A percentile compares a stretch with the other conserved stretches of the same genome.
These are phyloP conservation scores for Debaryomyces singareniensis DNA, from an alignment of 1,139 yeast species.

Conservation along the genomic window DNA sequence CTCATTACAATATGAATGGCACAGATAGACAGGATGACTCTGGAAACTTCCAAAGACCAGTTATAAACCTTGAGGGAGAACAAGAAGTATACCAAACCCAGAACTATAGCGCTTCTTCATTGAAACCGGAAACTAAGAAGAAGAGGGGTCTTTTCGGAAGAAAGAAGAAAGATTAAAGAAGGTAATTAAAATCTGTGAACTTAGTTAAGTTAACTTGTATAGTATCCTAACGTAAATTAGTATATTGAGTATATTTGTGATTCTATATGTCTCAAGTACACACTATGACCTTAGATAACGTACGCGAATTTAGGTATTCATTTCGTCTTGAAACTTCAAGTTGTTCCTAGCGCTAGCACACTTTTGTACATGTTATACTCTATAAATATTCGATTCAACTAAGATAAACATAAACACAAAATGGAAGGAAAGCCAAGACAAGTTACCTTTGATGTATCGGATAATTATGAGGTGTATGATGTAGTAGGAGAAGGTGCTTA, in stretches of 20 bases:
- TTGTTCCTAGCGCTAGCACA: no score
- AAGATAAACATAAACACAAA: constrained; percentile 1
- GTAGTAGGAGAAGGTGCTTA: constrained; percentile 98
- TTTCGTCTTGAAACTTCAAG: no score
- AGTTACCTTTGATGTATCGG: constrained; percentile 79
- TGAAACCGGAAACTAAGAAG: constrained; percentile 29
- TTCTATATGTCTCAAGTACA: no score
- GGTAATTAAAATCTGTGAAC: no score
- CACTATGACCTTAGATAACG: no score
- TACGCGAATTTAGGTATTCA: no score
- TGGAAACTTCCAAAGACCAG: constrained; percentile 21
- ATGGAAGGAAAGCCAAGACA: constrained; percentile 24
- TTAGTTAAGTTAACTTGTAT: no score
- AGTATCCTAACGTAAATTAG: no score
- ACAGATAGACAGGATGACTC: constrained; percentile 14
- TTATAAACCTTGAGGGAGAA: constrained; percentile 32
- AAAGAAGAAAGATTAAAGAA: constrained; percentile 36
- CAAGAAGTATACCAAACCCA: constrained; percentile 66
- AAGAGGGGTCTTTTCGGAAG: constrained; percentile 73
- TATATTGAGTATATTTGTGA: no score
- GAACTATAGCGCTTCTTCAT: constrained; percentile 37
- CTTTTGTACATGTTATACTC: no score
- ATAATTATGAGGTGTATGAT: constrained; percentile 77
- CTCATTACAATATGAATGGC: constrained; percentile 21
- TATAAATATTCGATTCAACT: not conserved